Percentiles rank a stretch among this genome's conserved stretches.
Conservation (phyloP, 2,329 filamentous ascomycete species). For the Phyllosticta citribraziliensis region DNA sequence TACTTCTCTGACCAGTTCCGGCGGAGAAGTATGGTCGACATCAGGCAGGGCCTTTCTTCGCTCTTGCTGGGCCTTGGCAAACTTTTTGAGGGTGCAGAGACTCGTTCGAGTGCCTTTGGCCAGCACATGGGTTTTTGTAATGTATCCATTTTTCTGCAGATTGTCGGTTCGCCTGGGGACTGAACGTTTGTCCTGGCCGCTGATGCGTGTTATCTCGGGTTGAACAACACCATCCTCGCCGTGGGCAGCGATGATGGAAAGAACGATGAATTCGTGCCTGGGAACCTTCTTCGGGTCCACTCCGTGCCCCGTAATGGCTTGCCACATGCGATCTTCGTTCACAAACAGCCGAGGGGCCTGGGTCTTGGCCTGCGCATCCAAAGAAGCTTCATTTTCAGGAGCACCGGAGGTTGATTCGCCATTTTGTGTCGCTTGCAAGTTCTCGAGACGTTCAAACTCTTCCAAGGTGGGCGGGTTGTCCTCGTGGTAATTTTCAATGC, state of each 20-base stretch:
- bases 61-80: conserved; percentile 24
- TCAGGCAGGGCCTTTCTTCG: conserved; percentile 13
- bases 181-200: conserved; percentile 56
- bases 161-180: conserved; percentile 51
- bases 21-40: conserved; percentile 3
- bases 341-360: conserved; percentile 29
- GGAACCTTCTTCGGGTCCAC: conserved; percentile 46
- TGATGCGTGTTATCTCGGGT: conserved; percentile 43
- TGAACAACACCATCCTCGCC: conserved; percentile 48
- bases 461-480: conserved; percentile 17
- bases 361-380: neutral
- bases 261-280: conserved; percentile 44
- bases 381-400: neutral
- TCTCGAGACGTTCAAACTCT: conserved; percentile 19
- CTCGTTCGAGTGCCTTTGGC: conserved; percentile 43
- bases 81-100: conserved; percentile 45
- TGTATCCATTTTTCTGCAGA: conserved; percentile 50
- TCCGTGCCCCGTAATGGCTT: conserved; percentile 50
- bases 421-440: conserved; percentile 17
- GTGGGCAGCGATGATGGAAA: conserved; percentile 49
- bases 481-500: conserved; percentile 24
- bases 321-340: conserved; percentile 48
- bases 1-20: conserved; percentile 19
- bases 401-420: neutral
- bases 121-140: conserved; percentile 45